Percentiles rank a stretch among this genome's conserved stretches.
Conservation (phyloP, 2,329 filamentous ascomycete species). For the Penicillium sp. region DNA sequence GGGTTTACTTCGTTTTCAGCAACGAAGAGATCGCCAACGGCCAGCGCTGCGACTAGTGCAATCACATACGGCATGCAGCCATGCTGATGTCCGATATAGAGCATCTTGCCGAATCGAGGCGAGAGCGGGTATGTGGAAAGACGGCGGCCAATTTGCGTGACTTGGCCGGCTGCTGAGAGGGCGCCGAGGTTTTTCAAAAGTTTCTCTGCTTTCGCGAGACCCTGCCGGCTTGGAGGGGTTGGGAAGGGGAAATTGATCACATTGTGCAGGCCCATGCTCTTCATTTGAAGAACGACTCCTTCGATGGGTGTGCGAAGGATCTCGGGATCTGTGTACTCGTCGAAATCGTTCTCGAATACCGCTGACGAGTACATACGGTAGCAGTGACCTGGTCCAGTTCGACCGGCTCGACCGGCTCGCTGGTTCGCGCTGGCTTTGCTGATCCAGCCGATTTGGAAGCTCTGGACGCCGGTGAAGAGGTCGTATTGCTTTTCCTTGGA, state of each 20-base stretch:
- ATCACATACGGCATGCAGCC: slow-evolving; percentile 84
- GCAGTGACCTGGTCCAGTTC: slow-evolving; percentile 94
- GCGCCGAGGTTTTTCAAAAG: slow-evolving; percentile 85
- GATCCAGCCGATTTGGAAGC: slow-evolving; percentile 94
- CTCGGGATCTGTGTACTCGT: slow-evolving; percentile 84
- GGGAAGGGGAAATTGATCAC: slow-evolving; percentile 96
- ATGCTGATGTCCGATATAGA: slow-evolving; percentile 84
- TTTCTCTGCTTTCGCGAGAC: slow-evolving; percentile 81
- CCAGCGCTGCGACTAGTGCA: slow-evolving; percentile 84
- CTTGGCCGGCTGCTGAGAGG: slow-evolving; percentile 69
- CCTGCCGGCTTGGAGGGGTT: slow-evolving; percentile 78
- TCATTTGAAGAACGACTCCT: slow-evolving; percentile 88
- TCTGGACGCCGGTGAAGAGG: slow-evolving; percentile 86
- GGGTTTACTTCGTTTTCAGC: slow-evolving; percentile 76
- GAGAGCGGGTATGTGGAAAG: slow-evolving; percentile 89
- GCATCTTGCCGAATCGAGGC: slow-evolving; percentile 86
- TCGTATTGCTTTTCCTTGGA: slow-evolving; percentile 93
- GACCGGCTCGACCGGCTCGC: slow-evolving; percentile 87
- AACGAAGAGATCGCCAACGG: slow-evolving; percentile 85
- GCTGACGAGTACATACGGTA: slow-evolving; percentile 94
- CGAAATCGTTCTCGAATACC: slow-evolving; percentile 84
- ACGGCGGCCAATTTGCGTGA: slow-evolving; percentile 78
- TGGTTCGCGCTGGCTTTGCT: slow-evolving; percentile 96
- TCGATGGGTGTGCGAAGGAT: slow-evolving; percentile 91
- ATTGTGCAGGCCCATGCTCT: slow-evolving; percentile 88